phyloP scores from a whole-genome alignment of 140 eudicot species.

The Erigeron philadelphicus region DNA sequence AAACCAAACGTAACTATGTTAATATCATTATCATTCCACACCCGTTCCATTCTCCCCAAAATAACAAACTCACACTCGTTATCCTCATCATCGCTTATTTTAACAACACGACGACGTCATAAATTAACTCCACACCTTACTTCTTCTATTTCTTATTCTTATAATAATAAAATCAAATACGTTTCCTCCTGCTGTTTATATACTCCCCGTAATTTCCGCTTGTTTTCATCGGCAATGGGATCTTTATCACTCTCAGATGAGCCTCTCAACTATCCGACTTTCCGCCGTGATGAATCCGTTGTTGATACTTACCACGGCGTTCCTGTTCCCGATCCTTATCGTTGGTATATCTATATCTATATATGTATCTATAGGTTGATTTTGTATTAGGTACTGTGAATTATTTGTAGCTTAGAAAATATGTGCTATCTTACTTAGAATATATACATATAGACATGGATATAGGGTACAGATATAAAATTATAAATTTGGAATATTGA shows the following conservation, averaged over 20 bases:
- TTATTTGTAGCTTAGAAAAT: too few relatives aligned
- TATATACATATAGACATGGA: too few relatives aligned
- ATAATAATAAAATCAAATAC: slow-evolving; percentile 17
- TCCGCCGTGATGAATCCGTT: slow-evolving; percentile 81
- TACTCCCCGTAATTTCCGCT: slow-evolving; percentile 17
- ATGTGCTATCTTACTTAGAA: too few relatives aligned
- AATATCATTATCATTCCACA: too few relatives aligned
- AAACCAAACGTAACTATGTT: too few relatives aligned
- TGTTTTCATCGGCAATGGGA: slow-evolving; percentile 43
- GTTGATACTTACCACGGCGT: slow-evolving; percentile 85
- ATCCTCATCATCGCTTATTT: too few relatives aligned
- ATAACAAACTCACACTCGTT: too few relatives aligned
- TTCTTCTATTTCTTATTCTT: background rate
- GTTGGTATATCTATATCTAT: slow-evolving; percentile 45
- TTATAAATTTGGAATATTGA: too few relatives aligned
- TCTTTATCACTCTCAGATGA: slow-evolving; percentile 39
- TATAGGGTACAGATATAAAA: too few relatives aligned
- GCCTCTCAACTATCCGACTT: slow-evolving; percentile 44
- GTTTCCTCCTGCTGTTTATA: background rate
- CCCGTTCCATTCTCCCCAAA: too few relatives aligned
- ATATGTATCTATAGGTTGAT: background rate
- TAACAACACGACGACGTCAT: too few relatives aligned
- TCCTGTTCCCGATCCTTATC: slow-evolving; percentile 72
- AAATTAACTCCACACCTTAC: background rate
- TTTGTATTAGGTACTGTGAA: too few relatives aligned